phyloP scores from a whole-genome alignment of 2,329 filamentous ascomycete genomes.

The Trichoderma sp. region DNA sequence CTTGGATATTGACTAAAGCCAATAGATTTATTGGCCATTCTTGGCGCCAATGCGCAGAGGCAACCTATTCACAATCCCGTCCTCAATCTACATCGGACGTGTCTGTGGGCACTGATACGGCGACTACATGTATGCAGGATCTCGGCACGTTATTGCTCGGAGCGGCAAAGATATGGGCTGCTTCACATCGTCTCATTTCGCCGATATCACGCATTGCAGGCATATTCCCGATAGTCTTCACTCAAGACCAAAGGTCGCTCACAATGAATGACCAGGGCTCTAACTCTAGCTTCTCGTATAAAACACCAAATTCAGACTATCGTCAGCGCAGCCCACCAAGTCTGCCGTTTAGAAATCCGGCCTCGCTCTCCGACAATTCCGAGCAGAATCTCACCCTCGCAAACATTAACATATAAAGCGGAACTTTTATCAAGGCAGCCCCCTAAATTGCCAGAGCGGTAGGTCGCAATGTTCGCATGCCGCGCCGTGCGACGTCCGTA shows the following conservation, averaged over 20 bases:
- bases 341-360: neutral
- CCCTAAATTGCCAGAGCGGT: neutral
- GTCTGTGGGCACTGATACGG: neutral
- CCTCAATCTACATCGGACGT: neutral
- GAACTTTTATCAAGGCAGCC: neutral
- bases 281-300: neutral
- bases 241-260: neutral
- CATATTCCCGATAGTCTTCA: neutral
- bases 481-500: neutral
- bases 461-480: neutral
- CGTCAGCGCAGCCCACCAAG: neutral
- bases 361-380: neutral
- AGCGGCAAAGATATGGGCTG: neutral
- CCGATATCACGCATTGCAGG: neutral
- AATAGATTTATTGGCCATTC: neutral
- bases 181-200: neutral
- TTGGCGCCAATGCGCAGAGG: neutral
- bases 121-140: neutral
- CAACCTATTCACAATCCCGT: neutral
- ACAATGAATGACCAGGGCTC: neutral
- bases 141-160: neutral
- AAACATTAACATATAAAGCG: neutral
- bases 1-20: neutral
- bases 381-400: neutral
- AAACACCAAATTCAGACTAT: neutral